These are phyloP conservation scores for Fusarium hainanense DNA, from an alignment of 2,329 filamentous ascomycete genomes.

Conservation along the genomic window DNA sequence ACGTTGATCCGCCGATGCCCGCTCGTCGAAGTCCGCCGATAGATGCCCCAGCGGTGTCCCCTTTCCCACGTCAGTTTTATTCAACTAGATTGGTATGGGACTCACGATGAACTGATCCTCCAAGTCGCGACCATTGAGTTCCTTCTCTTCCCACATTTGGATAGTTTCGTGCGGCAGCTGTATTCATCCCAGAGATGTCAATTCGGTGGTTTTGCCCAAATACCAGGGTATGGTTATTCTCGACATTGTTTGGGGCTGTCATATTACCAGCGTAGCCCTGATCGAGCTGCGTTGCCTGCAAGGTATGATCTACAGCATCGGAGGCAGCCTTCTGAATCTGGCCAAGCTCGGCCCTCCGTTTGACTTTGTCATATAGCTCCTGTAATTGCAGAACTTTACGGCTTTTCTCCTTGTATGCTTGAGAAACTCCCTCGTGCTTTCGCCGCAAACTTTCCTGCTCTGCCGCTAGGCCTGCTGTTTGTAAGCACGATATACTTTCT, in stretches of 20 bases:
- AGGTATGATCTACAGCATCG: constrained; percentile 53
- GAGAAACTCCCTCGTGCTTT: constrained; percentile 78
- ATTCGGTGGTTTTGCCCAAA: constrained; percentile 32
- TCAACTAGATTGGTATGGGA: not conserved
- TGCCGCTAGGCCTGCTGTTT: constrained; percentile 61
- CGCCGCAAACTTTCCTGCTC: constrained; percentile 72
- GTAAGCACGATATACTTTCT: constrained; percentile 11
- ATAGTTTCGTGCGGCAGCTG: constrained; percentile 22
- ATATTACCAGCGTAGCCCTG: constrained; percentile 16
- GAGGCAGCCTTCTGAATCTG: constrained; percentile 67
- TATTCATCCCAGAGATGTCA: constrained; percentile 36
- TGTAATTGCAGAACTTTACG: constrained; percentile 76
- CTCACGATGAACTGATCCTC: constrained; percentile 30
- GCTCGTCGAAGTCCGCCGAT: constrained; percentile 21
- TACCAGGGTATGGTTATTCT: constrained; percentile 1
- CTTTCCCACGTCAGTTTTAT: constrained; percentile 26
- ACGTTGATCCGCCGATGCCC: constrained; percentile 14
- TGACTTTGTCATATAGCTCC: constrained; percentile 70
- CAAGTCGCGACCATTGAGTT: constrained; percentile 32
- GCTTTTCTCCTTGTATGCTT: constrained; percentile 76
- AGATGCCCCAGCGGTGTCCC: constrained; percentile 10
- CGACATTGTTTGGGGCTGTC: not conserved
- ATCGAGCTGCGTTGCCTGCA: constrained; percentile 31
- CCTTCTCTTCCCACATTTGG: constrained; percentile 22
- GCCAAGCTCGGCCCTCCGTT: constrained; percentile 64